phyloP scores from a whole-genome alignment of 1,284 basidiomycete species.

The Porodaedalea pini region DNA sequence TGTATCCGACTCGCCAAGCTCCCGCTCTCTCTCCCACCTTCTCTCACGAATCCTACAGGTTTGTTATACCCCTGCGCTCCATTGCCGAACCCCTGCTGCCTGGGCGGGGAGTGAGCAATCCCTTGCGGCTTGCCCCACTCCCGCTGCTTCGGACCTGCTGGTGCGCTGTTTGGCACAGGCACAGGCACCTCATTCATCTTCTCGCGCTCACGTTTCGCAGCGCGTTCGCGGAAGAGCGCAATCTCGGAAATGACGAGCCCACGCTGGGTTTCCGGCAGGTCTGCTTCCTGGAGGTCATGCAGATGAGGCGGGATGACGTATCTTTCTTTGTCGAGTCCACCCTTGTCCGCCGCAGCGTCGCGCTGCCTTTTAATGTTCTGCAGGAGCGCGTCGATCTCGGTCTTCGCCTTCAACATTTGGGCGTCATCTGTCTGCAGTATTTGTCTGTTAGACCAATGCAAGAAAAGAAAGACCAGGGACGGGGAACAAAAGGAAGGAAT shows the following conservation, averaged over 20 bases:
- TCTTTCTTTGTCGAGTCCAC: slow-evolving; percentile 70
- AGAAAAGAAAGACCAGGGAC: neutral
- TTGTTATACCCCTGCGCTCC: slow-evolving; percentile 74
- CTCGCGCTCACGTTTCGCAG: slow-evolving; percentile 82
- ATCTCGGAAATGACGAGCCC: slow-evolving; percentile 93
- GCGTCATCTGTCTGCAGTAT: slow-evolving; percentile 57
- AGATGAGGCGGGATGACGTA: slow-evolving; percentile 91
- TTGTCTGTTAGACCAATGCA: slow-evolving; percentile 16
- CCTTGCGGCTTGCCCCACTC: slow-evolving; percentile 71
- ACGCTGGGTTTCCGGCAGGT: slow-evolving; percentile 92
- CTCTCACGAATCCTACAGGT: slow-evolving; percentile 77
- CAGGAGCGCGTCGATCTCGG: slow-evolving; percentile 53
- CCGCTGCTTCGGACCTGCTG: slow-evolving; percentile 68
- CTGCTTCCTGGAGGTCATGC: slow-evolving; percentile 91
- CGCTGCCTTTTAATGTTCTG: slow-evolving; percentile 59
- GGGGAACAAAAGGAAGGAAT: slow-evolving; percentile 8
- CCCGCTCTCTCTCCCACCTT: slow-evolving; percentile 39
- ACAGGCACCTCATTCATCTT: slow-evolving; percentile 56
- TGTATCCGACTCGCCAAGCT: slow-evolving; percentile 30
- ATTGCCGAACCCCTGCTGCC: slow-evolving; percentile 51
- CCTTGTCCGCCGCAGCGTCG: slow-evolving; percentile 62
- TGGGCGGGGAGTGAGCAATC: slow-evolving; percentile 31
- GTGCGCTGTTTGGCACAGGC: slow-evolving; percentile 34
- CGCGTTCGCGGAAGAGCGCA: slow-evolving; percentile 85
- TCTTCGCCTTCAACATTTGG: slow-evolving; percentile 49